Base-by-base conservation (phyloP, 345 rosid genomes). In the Citrus inodora region DNA sequence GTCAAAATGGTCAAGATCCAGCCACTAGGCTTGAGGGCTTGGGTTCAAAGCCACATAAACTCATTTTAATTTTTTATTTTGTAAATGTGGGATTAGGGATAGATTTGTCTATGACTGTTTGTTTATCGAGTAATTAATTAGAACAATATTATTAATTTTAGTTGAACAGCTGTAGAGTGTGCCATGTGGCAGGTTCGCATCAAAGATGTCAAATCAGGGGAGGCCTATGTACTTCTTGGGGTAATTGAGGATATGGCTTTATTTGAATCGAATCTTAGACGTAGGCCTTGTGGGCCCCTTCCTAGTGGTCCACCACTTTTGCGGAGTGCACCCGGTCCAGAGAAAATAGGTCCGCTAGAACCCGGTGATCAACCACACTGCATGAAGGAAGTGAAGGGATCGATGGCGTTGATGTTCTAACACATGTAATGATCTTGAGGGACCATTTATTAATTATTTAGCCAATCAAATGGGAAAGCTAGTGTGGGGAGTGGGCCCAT, bases 401-500 rank as follows among this genome's bases (percentile, higher is more conserved):
- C 81, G 0, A 42, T 76, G 28, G 86, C 81, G 5, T 66, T 83
- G 65, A 73, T 87, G 76, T 37, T 82, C 67, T 30, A 83, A 87
- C 81, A 86, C 91, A 7, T 83, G 88, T 51, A 81, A 82, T 46
- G 86, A 83, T 27, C 78, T 88, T 2, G 89, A 88, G 68, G 69
- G 79, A 19, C 71, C 81, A 0, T 88, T 83, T 65, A 16, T 88
- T 9, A 70, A 77, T 2, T 88, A 85, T 62, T 7, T 86, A 1
- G 63, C 71, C 1, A 48, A 61, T 9, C 81, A 79, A 33, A n/a
- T 77, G 13, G 76, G n/a, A 3, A 88, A 83, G 67, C 89, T 88
- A 4, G 86, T 82, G 5, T 86, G 88, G 85, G 87, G 84, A 11
- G 81, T 86, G 3, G 91, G 89, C 3, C 91, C 91, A 3, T 74